Base-by-base conservation (phyloP, 176 grass and related monocot genomes). In the Aegilops longissima region DNA sequence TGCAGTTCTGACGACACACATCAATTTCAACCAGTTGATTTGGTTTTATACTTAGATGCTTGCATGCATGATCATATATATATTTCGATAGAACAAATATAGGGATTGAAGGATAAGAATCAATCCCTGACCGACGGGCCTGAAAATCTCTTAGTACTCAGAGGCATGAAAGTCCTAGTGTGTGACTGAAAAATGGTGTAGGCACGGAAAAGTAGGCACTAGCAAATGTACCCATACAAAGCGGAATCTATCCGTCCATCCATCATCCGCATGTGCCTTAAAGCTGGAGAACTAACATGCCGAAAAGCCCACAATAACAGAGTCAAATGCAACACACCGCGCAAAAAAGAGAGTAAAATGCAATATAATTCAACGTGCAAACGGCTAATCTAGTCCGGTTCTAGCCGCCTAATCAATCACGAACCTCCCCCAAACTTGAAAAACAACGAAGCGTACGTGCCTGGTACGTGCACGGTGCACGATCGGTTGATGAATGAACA, bases 381-480 rank as follows among this genome's bases (percentile, higher is more conserved):
- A 18, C 51, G 2, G 7, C 51, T 5, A 54, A 6, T 51, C 13
- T 16, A 51, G 47, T 51, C 13, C 13, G 47, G 13, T 51, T 13
- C 47, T 16, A 51, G 0, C 51, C 51, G 51, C 16, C 51, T 52
- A 16, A 52, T 88, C 64, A 45, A 87, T 88, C 70, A 84, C 24
- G 20, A 20, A 80, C n/a, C 49, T 82, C 17, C 29, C 81, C 36
- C 31, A 12, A 81, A 18, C 78, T 11, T 67, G 36, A 85, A 85
- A 66, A 85, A 85, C 72, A 71, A 30, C 47, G 64, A 70, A 4
- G 30, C 66, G 30, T 68, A 34, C 33, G 61, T 77, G 82, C 79
- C 16, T 20, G 18, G 18, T 9, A 20, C 17, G 65, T 79, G 58
- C 76, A 30, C 7, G 35, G 73, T 79, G 58, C 76, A 30, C 7